Evolutionary conservation across 179 eudicot genomes (phyloP), one percentile per base, ranked within the genome.

Genomic region (Silene vulgaris): DNA sequence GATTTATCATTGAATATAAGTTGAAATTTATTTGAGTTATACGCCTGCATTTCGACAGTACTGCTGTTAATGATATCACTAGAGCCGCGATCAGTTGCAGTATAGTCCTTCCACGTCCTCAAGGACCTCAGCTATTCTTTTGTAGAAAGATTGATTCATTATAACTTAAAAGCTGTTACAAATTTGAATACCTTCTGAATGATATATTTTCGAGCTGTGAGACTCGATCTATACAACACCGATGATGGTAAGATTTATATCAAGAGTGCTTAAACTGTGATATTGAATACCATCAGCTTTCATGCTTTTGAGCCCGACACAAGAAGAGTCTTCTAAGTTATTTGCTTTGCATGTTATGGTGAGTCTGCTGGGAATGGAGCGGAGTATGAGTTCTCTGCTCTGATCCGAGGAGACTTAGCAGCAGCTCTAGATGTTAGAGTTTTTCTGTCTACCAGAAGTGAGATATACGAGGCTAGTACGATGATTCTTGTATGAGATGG

Each of bases 1-100:
- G 76, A 66, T 74, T 64, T 78, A 71, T 65, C 63, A 45, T 74
- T 68, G 72, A 80, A 75, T 85, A 78, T 81, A 85, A 85, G 86
- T 65, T 81, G n/a, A 80, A 45, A 17, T 54, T 78, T 43, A 17
- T 74, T 79, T 60, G 79, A 75, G 69, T 67, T 84, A 85, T 84
- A 86, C 85, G 78, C 74, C 76, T 60, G 76, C 77, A 75, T 32
- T 62, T 59, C 59, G 74, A 77, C 45, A 32, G 8, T 16, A 23
- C 32, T 17, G 67, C 77, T 69, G 66, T 75, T 79, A 79, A 73
- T 75, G 84, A 59, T 30, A 40, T 57, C 52, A 45, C 19, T 72
- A 76, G 69, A 63, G 60, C 69, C 60, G 28, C 6, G 32, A 29
- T 52, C 32, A 37, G 73, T 72, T 50, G 67, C 74, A 72, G 69